Evolutionary conservation across 1,139 yeast species (phyloP), one percentile per base, ranked within the genome.

Genomic region (Pichia sp.): DNA sequence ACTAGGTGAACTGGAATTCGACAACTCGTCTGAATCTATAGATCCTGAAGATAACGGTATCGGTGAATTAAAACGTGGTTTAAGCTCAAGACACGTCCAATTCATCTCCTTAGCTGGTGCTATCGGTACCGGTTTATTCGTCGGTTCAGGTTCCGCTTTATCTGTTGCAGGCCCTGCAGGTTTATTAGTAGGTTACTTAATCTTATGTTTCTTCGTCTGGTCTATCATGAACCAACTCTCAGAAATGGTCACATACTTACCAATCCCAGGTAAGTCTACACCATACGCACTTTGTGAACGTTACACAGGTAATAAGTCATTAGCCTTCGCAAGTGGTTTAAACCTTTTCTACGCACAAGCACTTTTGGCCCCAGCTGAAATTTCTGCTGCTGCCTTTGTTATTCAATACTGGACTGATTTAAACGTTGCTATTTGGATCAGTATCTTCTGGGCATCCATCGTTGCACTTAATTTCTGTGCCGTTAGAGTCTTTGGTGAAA

Each of bases 21-120:
- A 33, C 4, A 18, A 33, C 12, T 18, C 35, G 12, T 5, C 40
- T n/a, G n/a, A n/a, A 12, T 45, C 38, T 33, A 11, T 28, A 28
- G 53, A 50, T 15, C 43, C 48, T 1, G 46, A 37, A 21, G 48
- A 44, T 38, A 34, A 34, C 34, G 50, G 52, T n/a, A 12, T 43
- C 7, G 50, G 50, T 8, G 51, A 50, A 34, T 33, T 50, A 27
- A 47, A 47, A 40, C 47, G 53, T 43, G 53, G 53, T 17, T 35
- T 50, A 20, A 75, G 21, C 32, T 50, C 53, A 24, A 38, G 66
- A 63, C 85, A 80, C 56, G 62, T 80, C 40, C 82, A 78, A 59
- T 73, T 79, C 77, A 84, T 87, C 52, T 87, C 93, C 32, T 72
- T 87, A 45, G 94, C 93, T 15, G 85, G 91, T 11, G 83, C 89